phyloP scores from a whole-genome alignment of 495 filamentous ascomycete species.

The Neohortaea acidophila region DNA sequence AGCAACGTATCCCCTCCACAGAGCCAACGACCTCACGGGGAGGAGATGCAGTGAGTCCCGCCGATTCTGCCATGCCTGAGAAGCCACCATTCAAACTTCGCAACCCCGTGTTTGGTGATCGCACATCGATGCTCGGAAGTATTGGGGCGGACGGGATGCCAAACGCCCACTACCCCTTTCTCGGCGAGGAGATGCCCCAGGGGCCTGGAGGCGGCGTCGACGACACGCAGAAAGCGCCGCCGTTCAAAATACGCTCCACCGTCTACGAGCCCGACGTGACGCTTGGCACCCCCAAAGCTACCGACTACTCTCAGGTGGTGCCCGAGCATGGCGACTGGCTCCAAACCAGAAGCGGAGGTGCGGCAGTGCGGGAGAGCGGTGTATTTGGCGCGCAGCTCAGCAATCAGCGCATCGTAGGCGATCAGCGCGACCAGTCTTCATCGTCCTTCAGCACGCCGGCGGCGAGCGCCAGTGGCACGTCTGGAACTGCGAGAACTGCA shows the following conservation, averaged over 20 bases:
- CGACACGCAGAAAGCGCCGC: conserved; percentile 3
- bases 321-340: too few relatives aligned
- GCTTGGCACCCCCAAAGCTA: background rate
- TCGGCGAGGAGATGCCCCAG: conserved; percentile 1
- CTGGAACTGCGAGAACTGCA: conserved; percentile 3
- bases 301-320: background rate
- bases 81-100: conserved; percentile 1
- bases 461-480: conserved; percentile 5
- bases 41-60: background rate
- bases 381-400: background rate
- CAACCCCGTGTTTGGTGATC: conserved; percentile 5
- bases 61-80: background rate
- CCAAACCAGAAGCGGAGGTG: conserved; percentile 2
- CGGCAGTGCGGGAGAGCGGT: too few relatives aligned
- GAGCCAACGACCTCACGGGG: background rate
- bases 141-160: conserved; percentile 17
- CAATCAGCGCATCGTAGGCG: background rate
- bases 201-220: background rate
- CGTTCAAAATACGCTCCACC: conserved; percentile 8
- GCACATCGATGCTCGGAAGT: conserved; percentile 11
- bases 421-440: background rate
- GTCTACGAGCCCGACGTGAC: conserved; percentile 2
- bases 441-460: background rate
- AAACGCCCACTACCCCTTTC: conserved; percentile 2
- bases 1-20: background rate